Conservation (phyloP, 2,329 filamentous ascomycete genomes). For the Lasiodiplodia citricola region DNA sequence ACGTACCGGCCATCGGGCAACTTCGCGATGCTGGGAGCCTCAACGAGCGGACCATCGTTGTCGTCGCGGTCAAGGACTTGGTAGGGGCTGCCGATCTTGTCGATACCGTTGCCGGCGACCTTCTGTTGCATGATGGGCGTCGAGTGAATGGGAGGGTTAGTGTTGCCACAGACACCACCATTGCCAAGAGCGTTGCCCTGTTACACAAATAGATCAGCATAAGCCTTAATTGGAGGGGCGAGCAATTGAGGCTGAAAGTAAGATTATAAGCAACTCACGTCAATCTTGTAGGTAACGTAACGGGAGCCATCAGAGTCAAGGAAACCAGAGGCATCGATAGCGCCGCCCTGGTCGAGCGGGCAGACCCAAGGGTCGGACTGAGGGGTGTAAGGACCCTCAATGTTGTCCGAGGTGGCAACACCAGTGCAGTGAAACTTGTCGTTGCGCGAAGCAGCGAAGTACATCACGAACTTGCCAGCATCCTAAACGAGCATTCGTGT, state of each 20-base stretch:
- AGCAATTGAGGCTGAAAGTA: neutral
- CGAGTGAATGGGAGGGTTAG: constrained; percentile 40
- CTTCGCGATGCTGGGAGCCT: constrained; percentile 63
- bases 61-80: constrained; percentile 53
- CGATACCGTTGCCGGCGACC: constrained; percentile 58
- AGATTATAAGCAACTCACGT: constrained; percentile 39
- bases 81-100: constrained; percentile 56
- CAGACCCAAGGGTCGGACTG: constrained; percentile 59
- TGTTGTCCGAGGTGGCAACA: constrained; percentile 55
- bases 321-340: constrained; percentile 69
- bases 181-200: constrained; percentile 59
- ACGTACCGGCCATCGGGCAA: constrained; percentile 59
- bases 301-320: constrained; percentile 58
- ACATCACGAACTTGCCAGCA: constrained; percentile 63
- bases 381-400: constrained; percentile 61
- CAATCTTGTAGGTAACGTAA: constrained; percentile 70
- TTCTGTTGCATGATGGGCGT: constrained; percentile 66
- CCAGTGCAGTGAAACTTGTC: constrained; percentile 64
- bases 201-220: constrained; percentile 55
- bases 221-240: neutral
- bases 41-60: constrained; percentile 62
- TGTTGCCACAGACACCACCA: constrained; percentile 55
- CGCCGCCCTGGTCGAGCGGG: constrained; percentile 54
- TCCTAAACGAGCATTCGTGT: constrained; percentile 26
- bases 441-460: constrained; percentile 60